Evolutionary conservation across 2,329 filamentous ascomycete species (phyloP).

Genomic region (Epichloe sibirici): DNA sequence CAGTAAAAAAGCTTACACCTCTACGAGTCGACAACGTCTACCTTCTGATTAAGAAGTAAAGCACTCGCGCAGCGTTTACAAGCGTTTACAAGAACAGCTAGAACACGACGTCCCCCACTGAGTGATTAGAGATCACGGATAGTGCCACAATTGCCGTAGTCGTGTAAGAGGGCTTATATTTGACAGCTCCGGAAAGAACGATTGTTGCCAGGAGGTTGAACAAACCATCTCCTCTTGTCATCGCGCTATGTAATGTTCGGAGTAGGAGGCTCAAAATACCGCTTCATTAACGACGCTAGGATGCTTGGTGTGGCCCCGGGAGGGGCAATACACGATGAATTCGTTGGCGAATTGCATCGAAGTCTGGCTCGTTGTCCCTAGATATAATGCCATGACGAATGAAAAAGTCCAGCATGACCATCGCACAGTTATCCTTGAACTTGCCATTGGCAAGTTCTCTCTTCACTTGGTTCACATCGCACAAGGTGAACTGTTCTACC

Average conservation of each 20-base stretch:
- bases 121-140: background rate
- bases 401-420: conserved; percentile 82
- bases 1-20: conserved; percentile 88
- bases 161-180: background rate
- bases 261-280: background rate
- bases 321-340: conserved; percentile 74
- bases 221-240: background rate
- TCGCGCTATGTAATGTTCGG: background rate
- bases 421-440: conserved; percentile 88
- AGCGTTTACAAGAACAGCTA: background rate
- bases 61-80: background rate
- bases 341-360: conserved; percentile 60
- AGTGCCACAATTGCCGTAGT: background rate
- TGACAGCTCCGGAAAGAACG: background rate
- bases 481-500: conserved; percentile 73
- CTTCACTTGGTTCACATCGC: conserved; percentile 64
- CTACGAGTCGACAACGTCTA: conserved; percentile 90
- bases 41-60: conserved; percentile 71
- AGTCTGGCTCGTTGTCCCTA: conserved; percentile 64
- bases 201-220: background rate
- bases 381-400: conserved; percentile 73
- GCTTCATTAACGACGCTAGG: conserved; percentile 12
- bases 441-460: conserved; percentile 55
- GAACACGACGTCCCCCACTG: background rate
- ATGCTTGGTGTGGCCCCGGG: conserved; percentile 48